Base-by-base conservation (phyloP, 768 basidiomycete genomes). In the Pleurotus pulmonarius region DNA sequence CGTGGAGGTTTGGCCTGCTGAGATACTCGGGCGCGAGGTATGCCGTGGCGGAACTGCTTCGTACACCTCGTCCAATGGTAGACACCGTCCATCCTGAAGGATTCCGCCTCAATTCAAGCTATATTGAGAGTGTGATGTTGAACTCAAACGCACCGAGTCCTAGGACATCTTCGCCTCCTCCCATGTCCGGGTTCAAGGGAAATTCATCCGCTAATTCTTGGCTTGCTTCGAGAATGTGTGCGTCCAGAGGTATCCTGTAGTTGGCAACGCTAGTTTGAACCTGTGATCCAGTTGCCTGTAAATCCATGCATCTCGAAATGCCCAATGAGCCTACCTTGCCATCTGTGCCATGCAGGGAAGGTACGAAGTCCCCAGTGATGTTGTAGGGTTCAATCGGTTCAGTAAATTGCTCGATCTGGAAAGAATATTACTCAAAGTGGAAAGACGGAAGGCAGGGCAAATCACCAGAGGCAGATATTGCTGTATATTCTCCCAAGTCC, bases 401-500 rank as follows among this genome's bases (percentile, higher is more conserved):
- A 0, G 59, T 60, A 25, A 63, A 64, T 37, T 45, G 43, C 57
- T 74, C 72, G 44, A 61, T 66, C 72, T 73, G 44, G 40, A 39
- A 26, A 16, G 46, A 11, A 48, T 6, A 41, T 48, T 16, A 39
- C 24, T 29, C 44, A 41, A 41, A 9, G 39, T 39, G n/a, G 26
- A 15, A 25, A n/a, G 16, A n/a, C 24, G 7, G 54, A 8, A 46
- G 44, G n/a, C n/a, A 43, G 7, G 11, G 5, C 25, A 44, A 22
- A 16, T 47, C 25, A 68, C 69, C 56, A 64, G 68, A 12, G 46
- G 49, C 38, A 68, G 59, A 51, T 68, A 69, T 11, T 58, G 64
- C n/a, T 59, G 49, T 1, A 70, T 38, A n/a, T 26, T 61, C 29
- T 68, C 55, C 69, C 69, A 70, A 24, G 64, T 64, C 69, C 69